phyloP scores from a whole-genome alignment of 2,329 filamentous ascomycete species.

The Apiospora koreana region DNA sequence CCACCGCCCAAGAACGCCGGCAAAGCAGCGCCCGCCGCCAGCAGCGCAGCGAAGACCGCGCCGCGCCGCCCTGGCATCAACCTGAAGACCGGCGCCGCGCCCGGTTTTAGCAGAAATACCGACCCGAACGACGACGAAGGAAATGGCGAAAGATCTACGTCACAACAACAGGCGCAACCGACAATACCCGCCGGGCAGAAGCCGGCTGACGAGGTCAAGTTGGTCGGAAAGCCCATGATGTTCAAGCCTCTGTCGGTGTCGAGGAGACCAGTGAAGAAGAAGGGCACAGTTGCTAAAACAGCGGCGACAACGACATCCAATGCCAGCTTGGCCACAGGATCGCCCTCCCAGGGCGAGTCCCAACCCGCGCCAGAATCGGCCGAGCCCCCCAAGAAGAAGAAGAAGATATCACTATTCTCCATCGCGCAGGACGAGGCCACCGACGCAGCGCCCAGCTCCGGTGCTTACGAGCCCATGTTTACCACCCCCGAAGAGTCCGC shows the following conservation, averaged over 20 bases:
- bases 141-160: constrained; percentile 25
- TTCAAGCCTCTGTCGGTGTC: constrained; percentile 88
- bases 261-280: constrained; percentile 72
- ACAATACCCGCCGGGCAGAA: constrained; percentile 58
- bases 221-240: constrained; percentile 78
- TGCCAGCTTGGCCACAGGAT: constrained; percentile 10
- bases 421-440: constrained; percentile 41
- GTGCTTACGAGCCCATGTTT: constrained; percentile 56
- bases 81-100: constrained; percentile 80
- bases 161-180: constrained; percentile 46
- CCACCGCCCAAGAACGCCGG: constrained; percentile 74
- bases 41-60: constrained; percentile 35
- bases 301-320: constrained; percentile 16
- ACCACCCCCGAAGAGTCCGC: constrained; percentile 30
- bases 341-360: constrained; percentile 16
- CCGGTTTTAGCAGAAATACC: constrained; percentile 72
- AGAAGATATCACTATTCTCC: constrained; percentile 72
- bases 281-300: constrained; percentile 38
- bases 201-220: constrained; percentile 63
- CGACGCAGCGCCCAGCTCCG: constrained; percentile 20
- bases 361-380: constrained; percentile 23
- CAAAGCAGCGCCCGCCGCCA: constrained; percentile 22
- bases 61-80: constrained; percentile 60
- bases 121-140: constrained; percentile 25
- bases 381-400: constrained; percentile 42